Base-by-base conservation (phyloP, 805 yeast genomes). In the Cyberlindnera suaveolens region DNA sequence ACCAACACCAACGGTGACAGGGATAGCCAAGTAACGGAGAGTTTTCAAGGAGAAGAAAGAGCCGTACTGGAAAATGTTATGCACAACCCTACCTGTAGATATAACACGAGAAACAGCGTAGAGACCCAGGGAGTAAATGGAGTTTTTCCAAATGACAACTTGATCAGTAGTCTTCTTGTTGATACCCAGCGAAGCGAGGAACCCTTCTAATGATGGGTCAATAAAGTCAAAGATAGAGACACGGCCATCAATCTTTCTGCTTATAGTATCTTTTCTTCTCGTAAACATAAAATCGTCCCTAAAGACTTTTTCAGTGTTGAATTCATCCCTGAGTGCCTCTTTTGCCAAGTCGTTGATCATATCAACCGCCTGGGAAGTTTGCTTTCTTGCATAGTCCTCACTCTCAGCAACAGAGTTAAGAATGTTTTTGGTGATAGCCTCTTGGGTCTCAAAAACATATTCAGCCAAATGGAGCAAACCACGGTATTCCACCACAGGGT, bases 241-340 rank as follows among this genome's bases (percentile, higher is more conserved):
- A 17, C 76, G 72, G 20, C 77, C 77, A 38, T 76, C 70, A 23
- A 90, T 67, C 33, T 74, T 71, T 48, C 82, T 76, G 31, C 75
- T 70, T 30, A 80, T 63, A 5, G 72, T 61, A 54, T 93, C 96
- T 33, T 72, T 75, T 44, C 73, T 72, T 51, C 88, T 78, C 2
- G 88, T 77, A 56, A 89, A 91, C 98, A 93, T 93, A 33, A 84
- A 73, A 26, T 78, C 80, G 9, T 84, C 74, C 45, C 82, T 75
- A 60, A 87, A 87, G 8, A 71, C 72, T 41, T 80, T 76, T 41
- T 80, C 82, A 23, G 75, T 52, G 14, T 67, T 65, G 36, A 70
- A 72, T 26, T 78, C 82, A 27, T 76, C 75, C 7, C 87, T 87
- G 36, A 89, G 66, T n/a, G 77, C 74, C 4, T 65, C 66, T 38